Base-by-base conservation (phyloP, 495 filamentous ascomycete species). In the Neurospora discreta region DNA sequence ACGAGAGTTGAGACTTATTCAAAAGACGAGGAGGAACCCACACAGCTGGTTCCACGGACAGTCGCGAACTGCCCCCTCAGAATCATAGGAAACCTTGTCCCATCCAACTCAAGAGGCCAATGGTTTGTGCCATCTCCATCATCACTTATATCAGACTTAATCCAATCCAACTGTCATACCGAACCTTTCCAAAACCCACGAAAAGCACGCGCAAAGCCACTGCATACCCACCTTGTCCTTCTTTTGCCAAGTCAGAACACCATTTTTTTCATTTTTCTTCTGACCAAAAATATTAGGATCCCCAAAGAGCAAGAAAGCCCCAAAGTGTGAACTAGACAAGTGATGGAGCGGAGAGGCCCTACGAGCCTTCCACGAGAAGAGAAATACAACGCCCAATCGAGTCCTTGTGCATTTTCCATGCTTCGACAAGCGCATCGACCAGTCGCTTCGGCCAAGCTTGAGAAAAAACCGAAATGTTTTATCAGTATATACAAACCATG, bases 401-500 rank as follows among this genome's bases (percentile, higher is more conserved):
- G 26, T 36, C 52, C 52, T 36, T 30, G 26, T 26, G 2, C 15
- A 5, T 65, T 26, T 65, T 30, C 26, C 52, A 16, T 65, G 26
- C 52, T 65, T 33, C 23, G 5, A 33, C 52, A 65, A 65, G 26
- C 52, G 26, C 52, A 65, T 30, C 6, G 52, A 3, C 52, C 33
- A 36, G 26, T 26, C 26, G 26, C 26, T 15, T 65, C 7, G 13
- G 52, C 10, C 26, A 33, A 16, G 1, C 15, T 65, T 3, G 13
- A 33, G 52, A 65, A 67, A 70, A 71, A 71, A 40, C n/a, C 42
- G 44, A 72, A 60, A 36, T 33, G 16, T 65, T n/a, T 71, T 30
- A 58, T 71, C 42, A 58, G 36, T 74, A 74, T 74, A 40, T 74
- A 74, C 73, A 74, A 72, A 70, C 39, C 69, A 26, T 38, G 33